Base-by-base conservation (phyloP, 495 filamentous ascomycete species). In the Aspergillus conjunctus region DNA sequence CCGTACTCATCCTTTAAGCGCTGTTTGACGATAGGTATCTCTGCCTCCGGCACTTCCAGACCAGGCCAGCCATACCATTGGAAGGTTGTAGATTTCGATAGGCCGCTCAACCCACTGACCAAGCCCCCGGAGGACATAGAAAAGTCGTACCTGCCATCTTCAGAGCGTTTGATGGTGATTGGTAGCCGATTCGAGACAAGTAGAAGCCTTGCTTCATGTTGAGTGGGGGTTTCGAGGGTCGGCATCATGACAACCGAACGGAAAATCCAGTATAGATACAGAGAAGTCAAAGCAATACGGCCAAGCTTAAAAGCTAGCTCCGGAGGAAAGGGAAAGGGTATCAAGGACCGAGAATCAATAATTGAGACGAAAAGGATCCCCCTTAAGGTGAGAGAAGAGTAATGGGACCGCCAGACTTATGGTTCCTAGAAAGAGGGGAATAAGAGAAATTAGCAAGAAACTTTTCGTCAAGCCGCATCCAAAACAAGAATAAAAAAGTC, bases 41-140 rank as follows among this genome's bases (percentile, higher is more conserved):
- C 90, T 20, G 76, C 81, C 56, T 91, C 88, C 46, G 90, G 89
- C 30, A 93, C 83, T 68, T 97, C 90, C 57, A 97, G 70, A 31
- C 93, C 93, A 8, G 93, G 92, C 94, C 94, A 98, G 59, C 93
- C 93, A 73, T 97, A 97, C 93, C 94, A 98, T 71, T 91, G 88
- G 77, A 97, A 97, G 45, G 87, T 93, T 11, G 91, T 96, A 8
- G 89, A 85, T 72, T 96, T 97, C 63, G 90, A 89, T 63, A 98
- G 75, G 18, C 93, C 94, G 62, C 88, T 92, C 54, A 98, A 73
- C 1, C 93, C 94, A 39, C 89, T 96, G 54, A 98, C 92, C 39
- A 98, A 83, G 14, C 93, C 93, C 56, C 93, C 93, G 7, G 93
- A 97, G 14, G 93, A 97, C 89, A 96, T 96, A 71, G 87, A 90